These are phyloP conservation scores for Claviceps sp. DNA, from an alignment of 2,329 filamentous ascomycete genomes.

Conservation along the genomic window DNA sequence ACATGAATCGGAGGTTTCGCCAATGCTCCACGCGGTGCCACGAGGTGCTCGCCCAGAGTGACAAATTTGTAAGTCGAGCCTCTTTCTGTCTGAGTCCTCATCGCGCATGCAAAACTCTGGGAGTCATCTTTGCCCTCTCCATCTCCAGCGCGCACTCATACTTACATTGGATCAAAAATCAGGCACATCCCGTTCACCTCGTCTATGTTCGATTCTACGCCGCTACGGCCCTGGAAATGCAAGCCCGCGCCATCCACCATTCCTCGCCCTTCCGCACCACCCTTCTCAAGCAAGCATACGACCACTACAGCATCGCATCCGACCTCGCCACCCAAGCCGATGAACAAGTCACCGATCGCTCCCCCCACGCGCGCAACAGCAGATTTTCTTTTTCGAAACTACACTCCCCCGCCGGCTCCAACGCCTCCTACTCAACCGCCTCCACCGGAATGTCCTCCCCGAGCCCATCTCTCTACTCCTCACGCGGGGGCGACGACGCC, in stretches of 20 bases:
- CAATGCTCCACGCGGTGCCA: slow-evolving; percentile 39
- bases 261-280: slow-evolving; percentile 31
- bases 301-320: slow-evolving; percentile 37
- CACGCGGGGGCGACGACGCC: slow-evolving; percentile 2
- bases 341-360: slow-evolving; percentile 28
- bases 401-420: slow-evolving; percentile 33
- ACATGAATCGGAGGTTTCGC: slow-evolving; percentile 35
- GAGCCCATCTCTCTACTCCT: slow-evolving; percentile 22
- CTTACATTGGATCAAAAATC: slow-evolving; percentile 5
- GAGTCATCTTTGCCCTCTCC: neutral
- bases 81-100: neutral
- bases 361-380: slow-evolving; percentile 23
- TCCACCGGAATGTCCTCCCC: slow-evolving; percentile 34
- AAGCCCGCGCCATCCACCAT: slow-evolving; percentile 33
- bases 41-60: slow-evolving; percentile 37
- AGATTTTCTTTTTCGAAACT: slow-evolving; percentile 26
- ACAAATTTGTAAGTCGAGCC: slow-evolving; percentile 25
- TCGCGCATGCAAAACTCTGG: no score
- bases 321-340: slow-evolving; percentile 30
- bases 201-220: slow-evolving; percentile 49
- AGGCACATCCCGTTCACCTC: slow-evolving; percentile 38
- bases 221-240: slow-evolving; percentile 45
- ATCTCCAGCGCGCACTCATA: neutral
- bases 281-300: slow-evolving; percentile 37
- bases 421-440: slow-evolving; percentile 29